Base-by-base conservation (phyloP, 345 rosid genomes). In the Odontarrhena argentea region DNA sequence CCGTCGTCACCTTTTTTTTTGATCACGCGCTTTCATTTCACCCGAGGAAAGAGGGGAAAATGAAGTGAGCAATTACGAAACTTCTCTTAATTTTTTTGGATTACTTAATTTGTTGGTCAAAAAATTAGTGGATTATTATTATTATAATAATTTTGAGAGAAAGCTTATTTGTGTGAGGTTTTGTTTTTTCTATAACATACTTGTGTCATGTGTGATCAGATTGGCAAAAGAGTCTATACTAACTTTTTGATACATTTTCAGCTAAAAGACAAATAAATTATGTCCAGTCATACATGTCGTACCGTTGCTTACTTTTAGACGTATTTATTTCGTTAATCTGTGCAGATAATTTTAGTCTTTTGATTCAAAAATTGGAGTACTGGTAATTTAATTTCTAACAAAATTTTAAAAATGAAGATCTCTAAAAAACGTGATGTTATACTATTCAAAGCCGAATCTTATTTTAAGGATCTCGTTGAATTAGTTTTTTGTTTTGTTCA, bases 1-100 rank as follows among this genome's bases (percentile, higher is more conserved):
- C 3, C 41, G 0, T 45, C 41, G 62, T 69, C 54, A 60, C 30
- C 60, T 32, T 60, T 32, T 60, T 52, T 65, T 54, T 44, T 53
- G 62, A 32, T 72, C 53, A 72, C 76, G 60, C 55, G 71, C 34
- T 57, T 57, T 38, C 24, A 51, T 49, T 24, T 51, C 14, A 36
- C 26, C 10, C 13, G 22, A 7, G 24, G 4, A 46, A 47, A 47
- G 9, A 18, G 2, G 51, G 3, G 5, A 8, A 8, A 8, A 9
- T 4, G 48, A 37, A 11, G 10, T 11, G 22, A 18, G 37, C n/a
- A 63, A 8, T 47, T 32, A 32, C 6, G 37, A 36, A 63, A 22
- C 47, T 15, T 41, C 1, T 40, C 7, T 18, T 57, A 9, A 22
- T 10, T 7, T 57, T 6, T 3, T 6, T 6, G 25, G 9, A 8